phyloP scores from a whole-genome alignment of 148 eudicot species.

The Diospyros kaki region DNA sequence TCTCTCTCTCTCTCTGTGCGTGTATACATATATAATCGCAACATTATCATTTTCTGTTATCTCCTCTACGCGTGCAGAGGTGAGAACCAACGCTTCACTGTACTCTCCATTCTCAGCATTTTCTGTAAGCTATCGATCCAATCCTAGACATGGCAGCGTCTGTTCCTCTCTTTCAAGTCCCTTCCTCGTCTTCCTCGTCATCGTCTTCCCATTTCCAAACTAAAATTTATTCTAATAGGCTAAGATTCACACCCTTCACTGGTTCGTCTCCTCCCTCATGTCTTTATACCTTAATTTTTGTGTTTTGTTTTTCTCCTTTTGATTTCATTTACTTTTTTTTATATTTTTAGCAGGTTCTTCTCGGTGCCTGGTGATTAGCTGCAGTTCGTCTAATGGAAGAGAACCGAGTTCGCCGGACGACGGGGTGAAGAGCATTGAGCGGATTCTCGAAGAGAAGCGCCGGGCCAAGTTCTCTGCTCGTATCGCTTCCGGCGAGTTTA shows the following conservation, averaged over 20 bases:
- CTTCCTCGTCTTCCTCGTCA: background rate
- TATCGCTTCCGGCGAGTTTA: slow-evolving; percentile 90
- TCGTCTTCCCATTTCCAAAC: background rate
- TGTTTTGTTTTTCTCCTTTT: background rate
- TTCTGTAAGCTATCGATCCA: background rate
- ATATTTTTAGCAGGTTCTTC: slow-evolving; percentile 32
- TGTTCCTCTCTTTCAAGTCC: slow-evolving; percentile 6
- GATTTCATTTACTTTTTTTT: background rate
- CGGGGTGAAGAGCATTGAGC: slow-evolving; percentile 41
- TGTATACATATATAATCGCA: too few species aligned
- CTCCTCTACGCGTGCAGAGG: too few species aligned
- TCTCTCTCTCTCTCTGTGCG: too few species aligned
- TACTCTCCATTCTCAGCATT: too few species aligned
- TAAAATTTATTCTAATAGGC: background rate
- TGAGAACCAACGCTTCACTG: too few species aligned
- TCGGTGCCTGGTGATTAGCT: slow-evolving; percentile 35
- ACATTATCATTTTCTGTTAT: too few species aligned
- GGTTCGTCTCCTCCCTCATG: background rate
- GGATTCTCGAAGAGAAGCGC: slow-evolving; percentile 50
- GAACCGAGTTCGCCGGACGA: slow-evolving; percentile 40
- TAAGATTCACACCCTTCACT: background rate
- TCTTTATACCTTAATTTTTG: background rate
- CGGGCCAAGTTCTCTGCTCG: slow-evolving; percentile 73
- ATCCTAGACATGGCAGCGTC: background rate
- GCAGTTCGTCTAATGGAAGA: slow-evolving; percentile 58